Evolutionary conservation across 352 stramenopile genomes (phyloP), one percentile per base, ranked within the genome.

Genomic region (Globisporangium nunn): DNA sequence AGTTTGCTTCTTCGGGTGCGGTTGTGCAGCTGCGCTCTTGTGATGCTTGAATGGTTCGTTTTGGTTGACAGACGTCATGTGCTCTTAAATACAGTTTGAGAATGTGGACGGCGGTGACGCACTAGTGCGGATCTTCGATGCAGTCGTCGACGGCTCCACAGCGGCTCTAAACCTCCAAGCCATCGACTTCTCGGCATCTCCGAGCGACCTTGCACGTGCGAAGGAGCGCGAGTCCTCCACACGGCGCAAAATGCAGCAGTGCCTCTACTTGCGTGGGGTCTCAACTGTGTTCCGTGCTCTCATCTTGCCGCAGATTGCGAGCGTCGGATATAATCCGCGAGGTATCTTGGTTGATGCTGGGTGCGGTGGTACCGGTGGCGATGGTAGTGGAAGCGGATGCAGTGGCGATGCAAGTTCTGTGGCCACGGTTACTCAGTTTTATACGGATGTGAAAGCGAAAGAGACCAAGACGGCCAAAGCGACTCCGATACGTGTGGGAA

Each of bases 221-320:
- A 61, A 64, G 37, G 62, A 74, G 47, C 63, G 64, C 31, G 70
- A 71, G 30, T 63, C 48, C 8, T 67, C 68, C 23, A 67, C 62
- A 37, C 63, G 68, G 5, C 69, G 75, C 45, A 85, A 82, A 49
- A 68, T 74, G 52, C 68, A 67, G 31, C 78, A 85, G 52, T 84
- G 75, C 41, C 47, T 87, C 31, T 88, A 85, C 41, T 62, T 88
- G 33, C 68, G 72, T 8, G 78, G 75, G 12, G 57, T 64, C 28
- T 58, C 65, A 2, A 82, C 74, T 0, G 61, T 87, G 5, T 87
- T 83, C 48, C 61, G 68, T 39, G 67, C 72, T 2, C 52, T 87
- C 28, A 58, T 87, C 6, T 50, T 62, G 17, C 72, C 70, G 28
- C 67, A 79, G 54, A 74, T 88, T 7, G 78, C 62, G 35, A 68